These are phyloP conservation scores for Daldinia eschscholtzii DNA, from an alignment of 2,329 filamentous ascomycete species.

Conservation along the genomic window DNA sequence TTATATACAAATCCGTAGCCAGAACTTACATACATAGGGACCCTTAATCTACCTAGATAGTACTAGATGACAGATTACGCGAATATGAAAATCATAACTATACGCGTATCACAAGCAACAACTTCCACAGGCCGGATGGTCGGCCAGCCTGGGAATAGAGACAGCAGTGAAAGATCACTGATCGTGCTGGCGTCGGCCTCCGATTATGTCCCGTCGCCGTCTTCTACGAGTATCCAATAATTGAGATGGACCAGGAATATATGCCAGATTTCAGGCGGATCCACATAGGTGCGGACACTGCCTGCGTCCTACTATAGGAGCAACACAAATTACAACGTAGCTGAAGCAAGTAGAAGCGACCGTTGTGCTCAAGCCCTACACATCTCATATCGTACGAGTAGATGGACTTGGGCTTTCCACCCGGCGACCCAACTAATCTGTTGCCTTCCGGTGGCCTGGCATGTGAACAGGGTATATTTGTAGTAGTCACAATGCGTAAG, in stretches of 20 bases:
- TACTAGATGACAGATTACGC: background rate
- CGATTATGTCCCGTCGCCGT: slow-evolving; percentile 1
- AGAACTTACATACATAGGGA: background rate
- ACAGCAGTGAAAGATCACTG: background rate
- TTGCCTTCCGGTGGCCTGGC: too few relatives aligned
- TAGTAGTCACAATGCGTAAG: too few relatives aligned
- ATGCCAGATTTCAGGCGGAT: background rate
- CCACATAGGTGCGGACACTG: background rate
- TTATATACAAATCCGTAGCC: background rate
- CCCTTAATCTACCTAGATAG: background rate
- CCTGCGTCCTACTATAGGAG: too few relatives aligned
- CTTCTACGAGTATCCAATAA: background rate
- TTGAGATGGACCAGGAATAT: background rate
- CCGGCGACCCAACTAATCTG: too few relatives aligned
- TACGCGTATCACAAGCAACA: background rate
- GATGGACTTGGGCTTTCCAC: too few relatives aligned
- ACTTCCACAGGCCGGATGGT: background rate
- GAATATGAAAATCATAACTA: background rate
- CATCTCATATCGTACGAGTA: too few relatives aligned
- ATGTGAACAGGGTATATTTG: too few relatives aligned
- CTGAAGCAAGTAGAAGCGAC: too few relatives aligned
- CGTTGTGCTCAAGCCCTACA: too few relatives aligned
- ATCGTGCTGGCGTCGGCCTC: background rate
- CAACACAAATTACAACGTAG: too few relatives aligned
- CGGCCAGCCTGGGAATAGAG: background rate